Evolutionary conservation across 139 green algal genomes (phyloP).

Genomic region (Micromonas commoda): DNA sequence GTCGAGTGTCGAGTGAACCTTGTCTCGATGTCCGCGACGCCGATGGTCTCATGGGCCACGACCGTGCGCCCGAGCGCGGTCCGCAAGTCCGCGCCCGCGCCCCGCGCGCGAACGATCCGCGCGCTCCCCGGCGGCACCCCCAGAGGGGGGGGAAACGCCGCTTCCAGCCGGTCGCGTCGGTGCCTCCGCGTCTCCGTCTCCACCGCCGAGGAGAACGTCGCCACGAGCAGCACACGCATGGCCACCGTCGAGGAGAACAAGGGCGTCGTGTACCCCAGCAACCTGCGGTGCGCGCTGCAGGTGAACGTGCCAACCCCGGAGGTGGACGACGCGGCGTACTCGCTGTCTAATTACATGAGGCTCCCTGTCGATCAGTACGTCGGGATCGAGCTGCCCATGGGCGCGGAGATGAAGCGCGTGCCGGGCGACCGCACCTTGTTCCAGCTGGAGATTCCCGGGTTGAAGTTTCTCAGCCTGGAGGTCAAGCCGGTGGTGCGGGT

Average conservation of each 20-base stretch:
- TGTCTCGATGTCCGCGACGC: too few relatives aligned
- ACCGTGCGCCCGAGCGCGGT: too few relatives aligned
- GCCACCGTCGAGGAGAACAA: not conserved
- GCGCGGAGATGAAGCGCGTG: conserved; percentile 9
- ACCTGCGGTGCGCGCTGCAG: not conserved
- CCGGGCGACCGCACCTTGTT: not conserved
- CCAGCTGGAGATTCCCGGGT: conserved; percentile 5
- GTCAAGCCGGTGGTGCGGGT: conserved; percentile 10
- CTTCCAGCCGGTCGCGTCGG: too few relatives aligned
- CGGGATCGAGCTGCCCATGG: conserved; percentile 11
- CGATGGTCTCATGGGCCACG: too few relatives aligned
- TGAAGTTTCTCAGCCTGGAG: conserved; percentile 22
- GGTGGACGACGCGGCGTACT: not conserved
- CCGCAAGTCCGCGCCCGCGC: too few relatives aligned
- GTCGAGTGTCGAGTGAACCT: too few relatives aligned
- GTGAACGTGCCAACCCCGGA: not conserved
- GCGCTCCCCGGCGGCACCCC: too few relatives aligned
- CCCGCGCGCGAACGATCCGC: too few relatives aligned
- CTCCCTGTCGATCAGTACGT: conserved; percentile 21
- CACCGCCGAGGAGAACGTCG: not conserved
- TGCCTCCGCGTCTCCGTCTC: not conserved
- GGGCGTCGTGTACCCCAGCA: not conserved
- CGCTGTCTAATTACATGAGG: conserved; percentile 8
- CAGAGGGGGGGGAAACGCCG: too few relatives aligned
- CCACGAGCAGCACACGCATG: not conserved